These are phyloP conservation scores for Aquilaria yunnanensis DNA, from an alignment of 345 rosid genomes.

Conservation along the genomic window DNA sequence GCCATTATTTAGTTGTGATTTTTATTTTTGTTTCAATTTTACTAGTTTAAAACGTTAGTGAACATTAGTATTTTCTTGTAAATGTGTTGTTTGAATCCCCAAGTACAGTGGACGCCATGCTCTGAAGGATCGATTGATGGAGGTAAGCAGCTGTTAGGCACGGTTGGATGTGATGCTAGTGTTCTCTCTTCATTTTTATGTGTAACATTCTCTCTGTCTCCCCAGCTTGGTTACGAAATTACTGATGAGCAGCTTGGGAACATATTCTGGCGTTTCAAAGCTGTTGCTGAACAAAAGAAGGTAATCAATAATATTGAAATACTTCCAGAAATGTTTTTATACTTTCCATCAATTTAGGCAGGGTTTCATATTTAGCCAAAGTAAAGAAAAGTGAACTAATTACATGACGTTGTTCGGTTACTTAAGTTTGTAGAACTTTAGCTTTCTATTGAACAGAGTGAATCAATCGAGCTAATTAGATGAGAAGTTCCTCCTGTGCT, in stretches of 20 bases:
- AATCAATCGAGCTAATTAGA: too few relatives aligned
- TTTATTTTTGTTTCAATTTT: not conserved
- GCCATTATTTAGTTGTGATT: too few relatives aligned
- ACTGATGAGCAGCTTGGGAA: constrained; percentile 63
- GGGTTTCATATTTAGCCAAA: too few relatives aligned
- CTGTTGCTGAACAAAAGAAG: constrained; percentile 91
- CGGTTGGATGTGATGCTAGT: constrained; percentile 4
- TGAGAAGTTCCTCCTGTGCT: too few relatives aligned
- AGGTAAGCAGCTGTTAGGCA: constrained; percentile 39
- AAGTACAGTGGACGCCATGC: constrained; percentile 91
- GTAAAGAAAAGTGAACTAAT: too few relatives aligned
- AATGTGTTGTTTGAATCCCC: constrained; percentile 7
- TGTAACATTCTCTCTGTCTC: constrained; percentile 15
- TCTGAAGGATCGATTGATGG: constrained; percentile 59
- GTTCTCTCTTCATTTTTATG: not conserved
- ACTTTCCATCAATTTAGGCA: too few relatives aligned
- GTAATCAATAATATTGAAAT: constrained; percentile 21
- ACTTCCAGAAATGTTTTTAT: not conserved
- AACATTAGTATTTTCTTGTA: not conserved
- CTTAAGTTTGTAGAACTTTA: too few relatives aligned
- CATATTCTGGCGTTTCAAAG: constrained; percentile 86
- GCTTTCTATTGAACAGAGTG: too few relatives aligned
- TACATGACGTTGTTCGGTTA: too few relatives aligned
- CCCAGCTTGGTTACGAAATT: constrained; percentile 83
- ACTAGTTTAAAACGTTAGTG: not conserved